Percentiles rank a stretch among this genome's conserved stretches.
Evolutionary conservation across 495 filamentous ascomycete genomes (phyloP).

Genomic region (Penicillium egyptiacum): DNA sequence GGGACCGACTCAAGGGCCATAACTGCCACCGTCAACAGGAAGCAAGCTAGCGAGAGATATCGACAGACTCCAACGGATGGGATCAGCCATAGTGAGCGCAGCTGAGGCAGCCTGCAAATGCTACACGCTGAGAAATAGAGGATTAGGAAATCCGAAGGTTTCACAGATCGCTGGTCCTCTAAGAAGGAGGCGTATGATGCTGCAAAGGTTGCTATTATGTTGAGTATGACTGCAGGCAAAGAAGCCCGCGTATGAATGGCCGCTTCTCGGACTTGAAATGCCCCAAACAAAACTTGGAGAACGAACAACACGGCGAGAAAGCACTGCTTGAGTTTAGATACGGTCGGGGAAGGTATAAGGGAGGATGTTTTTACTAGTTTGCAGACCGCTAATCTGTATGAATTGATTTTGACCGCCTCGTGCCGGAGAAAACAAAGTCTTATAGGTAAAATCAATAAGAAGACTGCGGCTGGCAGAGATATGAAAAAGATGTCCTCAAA

Average conservation of each 20-base stretch:
- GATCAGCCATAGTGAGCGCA: constrained; percentile 26
- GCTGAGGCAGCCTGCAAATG: constrained; percentile 21
- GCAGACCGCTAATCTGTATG: constrained; percentile 2
- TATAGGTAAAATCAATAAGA: neutral
- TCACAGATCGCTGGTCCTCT: constrained; percentile 31
- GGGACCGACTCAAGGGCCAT: constrained; percentile 22
- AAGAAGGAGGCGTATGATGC: constrained; percentile 23
- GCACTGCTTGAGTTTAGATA: neutral
- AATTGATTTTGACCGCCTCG: neutral
- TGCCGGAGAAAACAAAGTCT: neutral
- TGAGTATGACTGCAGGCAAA: constrained; percentile 19
- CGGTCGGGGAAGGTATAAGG: neutral
- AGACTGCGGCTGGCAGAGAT: neutral
- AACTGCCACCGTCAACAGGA: constrained; percentile 13
- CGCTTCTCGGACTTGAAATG: neutral
- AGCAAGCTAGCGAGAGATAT: constrained; percentile 6
- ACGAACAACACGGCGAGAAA: neutral
- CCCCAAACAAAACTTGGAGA: neutral
- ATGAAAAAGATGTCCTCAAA: neutral
- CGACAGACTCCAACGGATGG: constrained; percentile 9
- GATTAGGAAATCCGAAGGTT: constrained; percentile 27
- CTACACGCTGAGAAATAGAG: constrained; percentile 27
- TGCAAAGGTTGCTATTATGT: constrained; percentile 10
- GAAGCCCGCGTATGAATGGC: constrained; percentile 5
- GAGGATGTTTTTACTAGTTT: neutral